These are phyloP conservation scores for Amphirosellinia nigrospora DNA, from an alignment of 495 filamentous ascomycete species.

Conservation along the genomic window DNA sequence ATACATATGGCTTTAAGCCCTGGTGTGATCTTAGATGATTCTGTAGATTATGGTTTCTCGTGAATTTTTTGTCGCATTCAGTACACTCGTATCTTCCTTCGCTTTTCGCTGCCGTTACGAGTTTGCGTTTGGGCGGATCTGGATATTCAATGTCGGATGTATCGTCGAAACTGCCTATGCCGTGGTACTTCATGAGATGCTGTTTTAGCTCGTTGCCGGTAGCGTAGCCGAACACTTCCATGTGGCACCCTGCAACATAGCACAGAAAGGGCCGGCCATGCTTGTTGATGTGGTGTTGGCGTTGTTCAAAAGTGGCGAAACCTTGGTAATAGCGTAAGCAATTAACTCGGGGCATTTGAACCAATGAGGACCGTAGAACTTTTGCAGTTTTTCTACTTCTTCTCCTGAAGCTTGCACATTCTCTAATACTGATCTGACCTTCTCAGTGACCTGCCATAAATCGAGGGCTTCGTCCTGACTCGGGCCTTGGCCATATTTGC, in stretches of 20 bases:
- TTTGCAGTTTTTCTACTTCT: constrained; percentile 25
- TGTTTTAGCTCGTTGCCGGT: constrained; percentile 45
- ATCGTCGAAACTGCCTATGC: constrained; percentile 23
- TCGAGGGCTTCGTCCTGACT: constrained; percentile 30
- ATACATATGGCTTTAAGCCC: constrained; percentile 52
- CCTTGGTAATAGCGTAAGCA: constrained; percentile 51
- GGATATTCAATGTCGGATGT: constrained; percentile 25
- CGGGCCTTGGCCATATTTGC: constrained; percentile 17
- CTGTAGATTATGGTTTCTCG: constrained; percentile 54
- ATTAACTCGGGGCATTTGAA: constrained; percentile 49
- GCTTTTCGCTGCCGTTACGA: neutral
- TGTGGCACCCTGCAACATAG: constrained; percentile 39
- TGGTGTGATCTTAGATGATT: constrained; percentile 53
- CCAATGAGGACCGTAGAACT: constrained; percentile 43
- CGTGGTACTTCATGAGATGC: constrained; percentile 36
- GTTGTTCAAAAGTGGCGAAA: constrained; percentile 36
- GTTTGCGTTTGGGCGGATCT: constrained; percentile 16
- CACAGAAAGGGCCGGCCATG: constrained; percentile 51
- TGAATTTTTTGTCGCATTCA: constrained; percentile 54
- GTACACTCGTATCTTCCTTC: constrained; percentile 44
- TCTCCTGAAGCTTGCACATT: neutral
- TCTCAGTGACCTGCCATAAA: constrained; percentile 32
- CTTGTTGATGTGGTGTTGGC: constrained; percentile 42
- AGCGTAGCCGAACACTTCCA: constrained; percentile 40
- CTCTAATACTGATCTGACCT: constrained; percentile 33